phyloP scores from a whole-genome alignment of 2,329 filamentous ascomycete genomes.

The Ambrosiella cleistominuta region DNA sequence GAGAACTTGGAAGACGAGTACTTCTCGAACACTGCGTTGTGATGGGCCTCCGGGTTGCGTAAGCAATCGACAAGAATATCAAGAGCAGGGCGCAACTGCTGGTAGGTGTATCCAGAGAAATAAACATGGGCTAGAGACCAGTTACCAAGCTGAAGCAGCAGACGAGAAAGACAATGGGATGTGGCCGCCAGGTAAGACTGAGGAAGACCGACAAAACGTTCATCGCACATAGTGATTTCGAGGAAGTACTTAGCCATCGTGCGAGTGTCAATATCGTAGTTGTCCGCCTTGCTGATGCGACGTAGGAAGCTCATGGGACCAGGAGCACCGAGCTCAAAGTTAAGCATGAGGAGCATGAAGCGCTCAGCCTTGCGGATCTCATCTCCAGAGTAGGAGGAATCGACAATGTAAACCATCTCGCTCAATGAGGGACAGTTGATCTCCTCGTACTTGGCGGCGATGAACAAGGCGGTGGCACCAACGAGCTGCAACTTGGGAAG shows the following conservation, averaged over 20 bases:
- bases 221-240: constrained; percentile 93
- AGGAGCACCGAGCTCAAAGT: constrained; percentile 94
- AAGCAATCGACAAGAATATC: constrained; percentile 75
- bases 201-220: constrained; percentile 81
- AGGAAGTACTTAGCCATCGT: constrained; percentile 96
- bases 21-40: constrained; percentile 77
- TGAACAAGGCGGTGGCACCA: constrained; percentile 84
- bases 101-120: constrained; percentile 85
- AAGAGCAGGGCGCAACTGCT: constrained; percentile 63
- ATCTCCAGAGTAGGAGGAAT: constrained; percentile 70
- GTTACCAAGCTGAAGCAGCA: constrained; percentile 77
- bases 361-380: constrained; percentile 95
- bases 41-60: constrained; percentile 62
- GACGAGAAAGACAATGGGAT: constrained; percentile 75
- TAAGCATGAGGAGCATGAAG: constrained; percentile 93
- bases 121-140: constrained; percentile 79
- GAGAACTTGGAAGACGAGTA: constrained; percentile 81
- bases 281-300: constrained; percentile 93
- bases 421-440: constrained; percentile 91
- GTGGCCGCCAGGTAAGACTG: constrained; percentile 84
- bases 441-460: constrained; percentile 96
- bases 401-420: constrained; percentile 98
- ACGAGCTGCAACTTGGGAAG: constrained; percentile 90
- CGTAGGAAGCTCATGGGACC: constrained; percentile 97
- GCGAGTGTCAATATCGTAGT: constrained; percentile 88